Evolutionary conservation across 2,329 filamentous ascomycete species (phyloP).

Genomic region (Cryphonectria radicalis): DNA sequence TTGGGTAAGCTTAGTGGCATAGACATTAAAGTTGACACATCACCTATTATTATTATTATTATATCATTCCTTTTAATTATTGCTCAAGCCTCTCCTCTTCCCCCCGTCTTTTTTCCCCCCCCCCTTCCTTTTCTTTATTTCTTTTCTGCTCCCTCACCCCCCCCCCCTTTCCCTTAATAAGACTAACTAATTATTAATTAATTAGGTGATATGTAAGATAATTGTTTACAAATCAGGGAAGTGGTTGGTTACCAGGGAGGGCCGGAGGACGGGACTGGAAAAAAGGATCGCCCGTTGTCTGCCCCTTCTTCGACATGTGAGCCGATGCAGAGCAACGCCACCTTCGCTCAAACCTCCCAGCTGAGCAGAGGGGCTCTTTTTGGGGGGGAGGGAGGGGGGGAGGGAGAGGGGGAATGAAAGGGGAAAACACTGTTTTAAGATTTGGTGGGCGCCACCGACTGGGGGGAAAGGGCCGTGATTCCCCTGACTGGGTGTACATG

Average conservation of each 20-base stretch:
- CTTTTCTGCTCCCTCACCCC: background rate
- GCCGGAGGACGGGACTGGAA: too few relatives aligned
- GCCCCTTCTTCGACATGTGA: background rate
- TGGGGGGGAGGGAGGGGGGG: too few relatives aligned
- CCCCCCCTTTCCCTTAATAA: background rate
- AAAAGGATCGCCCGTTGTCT: background rate
- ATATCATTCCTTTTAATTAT: background rate
- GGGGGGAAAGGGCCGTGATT: background rate
- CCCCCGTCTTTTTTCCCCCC: too few relatives aligned
- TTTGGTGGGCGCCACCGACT: background rate
- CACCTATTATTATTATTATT: background rate
- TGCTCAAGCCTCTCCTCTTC: background rate
- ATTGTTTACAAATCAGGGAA: background rate
- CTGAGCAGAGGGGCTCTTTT: background rate
- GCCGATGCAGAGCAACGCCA: constrained; percentile 3
- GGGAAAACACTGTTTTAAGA: too few relatives aligned
- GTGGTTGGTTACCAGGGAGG: background rate
- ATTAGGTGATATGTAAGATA: constrained; percentile 2
- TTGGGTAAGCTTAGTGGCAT: background rate
- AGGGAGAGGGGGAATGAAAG: too few relatives aligned
- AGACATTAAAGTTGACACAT: background rate
- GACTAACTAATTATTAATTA: background rate
- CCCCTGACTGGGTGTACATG: background rate
- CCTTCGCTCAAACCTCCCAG: background rate
- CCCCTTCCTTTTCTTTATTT: background rate